Conservation (phyloP, 169 alveolate species). For the Plasmodium billcollinsi region DNA sequence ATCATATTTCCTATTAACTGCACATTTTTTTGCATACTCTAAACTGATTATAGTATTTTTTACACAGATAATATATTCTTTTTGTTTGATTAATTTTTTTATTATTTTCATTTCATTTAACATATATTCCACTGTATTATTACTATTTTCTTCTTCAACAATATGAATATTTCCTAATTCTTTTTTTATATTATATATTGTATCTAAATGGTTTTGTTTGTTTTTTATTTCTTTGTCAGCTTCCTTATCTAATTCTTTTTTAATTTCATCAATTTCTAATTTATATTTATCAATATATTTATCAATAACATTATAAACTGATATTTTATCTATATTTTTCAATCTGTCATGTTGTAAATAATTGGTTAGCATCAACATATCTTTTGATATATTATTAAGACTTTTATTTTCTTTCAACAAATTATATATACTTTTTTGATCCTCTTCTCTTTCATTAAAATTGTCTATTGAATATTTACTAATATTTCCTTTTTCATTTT, state of each 20-base stretch:
- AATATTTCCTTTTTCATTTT: not conserved
- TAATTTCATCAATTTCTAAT: slow-evolving; percentile 18
- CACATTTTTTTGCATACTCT: slow-evolving; percentile 65
- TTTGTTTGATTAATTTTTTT: slow-evolving; percentile 47
- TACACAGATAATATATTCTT: slow-evolving; percentile 41
- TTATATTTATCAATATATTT: slow-evolving; percentile 21
- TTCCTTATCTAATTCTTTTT: slow-evolving; percentile 17
- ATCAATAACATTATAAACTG: slow-evolving; percentile 35
- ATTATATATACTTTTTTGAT: slow-evolving; percentile 10
- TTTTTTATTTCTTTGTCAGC: slow-evolving; percentile 31
- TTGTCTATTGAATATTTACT: not conserved
- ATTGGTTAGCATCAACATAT: slow-evolving; percentile 13
- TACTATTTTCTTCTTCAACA: slow-evolving; percentile 19
- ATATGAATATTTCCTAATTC: slow-evolving; percentile 25
- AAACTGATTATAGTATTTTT: slow-evolving; percentile 32
- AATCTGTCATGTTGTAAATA: slow-evolving; percentile 16
- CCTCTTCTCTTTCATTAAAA: not conserved
- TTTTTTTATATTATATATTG: slow-evolving; percentile 13
- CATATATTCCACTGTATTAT: slow-evolving; percentile 34
- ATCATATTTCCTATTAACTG: slow-evolving; percentile 61
- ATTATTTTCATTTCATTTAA: slow-evolving; percentile 60
- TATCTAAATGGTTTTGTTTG: slow-evolving; percentile 5
- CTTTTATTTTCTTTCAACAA: slow-evolving; percentile 27
- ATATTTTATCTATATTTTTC: slow-evolving; percentile 13
- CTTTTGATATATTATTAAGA: slow-evolving; percentile 20